Conservation (phyloP, 805 yeast genomes). For the Saccharomycodes ludwigii region DNA sequence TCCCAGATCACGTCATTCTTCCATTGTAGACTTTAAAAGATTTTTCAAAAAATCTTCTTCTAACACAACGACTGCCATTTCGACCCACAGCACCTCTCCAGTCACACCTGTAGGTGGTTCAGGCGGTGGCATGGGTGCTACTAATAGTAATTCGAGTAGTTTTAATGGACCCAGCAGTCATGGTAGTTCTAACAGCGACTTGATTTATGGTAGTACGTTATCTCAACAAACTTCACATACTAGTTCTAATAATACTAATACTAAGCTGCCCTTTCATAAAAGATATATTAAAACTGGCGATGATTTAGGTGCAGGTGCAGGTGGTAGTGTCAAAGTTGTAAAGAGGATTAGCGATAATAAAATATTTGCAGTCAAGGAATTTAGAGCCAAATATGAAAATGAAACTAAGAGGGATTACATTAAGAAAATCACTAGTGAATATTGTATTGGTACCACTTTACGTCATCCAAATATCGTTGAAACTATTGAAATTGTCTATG, state of each 20-base stretch:
- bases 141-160: conserved; percentile 11
- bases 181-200: conserved; percentile 26
- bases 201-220: too few relatives aligned
- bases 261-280: conserved; percentile 48
- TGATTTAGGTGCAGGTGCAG: conserved; percentile 88
- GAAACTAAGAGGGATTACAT: conserved; percentile 81
- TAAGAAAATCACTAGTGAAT: conserved; percentile 86
- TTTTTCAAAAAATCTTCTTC: conserved; percentile 42
- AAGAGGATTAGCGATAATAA: conserved; percentile 52
- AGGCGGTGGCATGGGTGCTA: conserved; percentile 8
- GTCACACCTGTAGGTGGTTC: conserved; percentile 9
- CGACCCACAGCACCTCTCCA: conserved; percentile 15
- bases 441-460: conserved; percentile 83
- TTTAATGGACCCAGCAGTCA: conserved; percentile 21
- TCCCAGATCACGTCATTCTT: conserved; percentile 49
- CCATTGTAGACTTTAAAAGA: conserved; percentile 67
- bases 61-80: conserved; percentile 8
- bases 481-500: conserved; percentile 85
- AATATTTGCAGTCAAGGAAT: conserved; percentile 87
- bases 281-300: conserved; percentile 76
- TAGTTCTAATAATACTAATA: conserved; percentile 28
- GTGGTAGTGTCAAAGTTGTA: conserved; percentile 76
- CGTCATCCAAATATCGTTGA: conserved; percentile 85
- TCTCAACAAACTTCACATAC: too few relatives aligned
- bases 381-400: conserved; percentile 58